Base-by-base conservation (phyloP, 2,329 filamentous ascomycete genomes). In the Alternaria alternata region DNA sequence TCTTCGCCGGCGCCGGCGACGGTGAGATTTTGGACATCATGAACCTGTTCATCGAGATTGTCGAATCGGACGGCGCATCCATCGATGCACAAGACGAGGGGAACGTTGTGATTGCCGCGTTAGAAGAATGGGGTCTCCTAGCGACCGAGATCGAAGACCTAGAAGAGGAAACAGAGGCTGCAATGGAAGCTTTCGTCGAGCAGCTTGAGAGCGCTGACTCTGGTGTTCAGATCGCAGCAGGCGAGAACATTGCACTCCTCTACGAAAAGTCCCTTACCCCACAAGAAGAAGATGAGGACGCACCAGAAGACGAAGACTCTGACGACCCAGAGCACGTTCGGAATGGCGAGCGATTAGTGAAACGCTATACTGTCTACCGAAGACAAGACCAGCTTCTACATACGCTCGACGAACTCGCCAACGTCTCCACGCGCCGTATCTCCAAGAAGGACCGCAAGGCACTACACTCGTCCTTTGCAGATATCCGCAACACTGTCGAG, bases 121-220 rank as follows among this genome's bases (percentile, higher is more conserved):
- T 96, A 1, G 86, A 90, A 65, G 88, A 89, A 59, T 96, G 92
- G 91, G 90, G 89, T 1, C 90, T 94, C 65, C 85, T 96, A 5
- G 91, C 91, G 5, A 93, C 91, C 4, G 87, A 91, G 61, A 81
- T 94, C 7, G 89, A 93, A 4, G 91, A 94, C 69, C 83, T 93
- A 43, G 88, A 91, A 67, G 85, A 86, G 16, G 84, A 88, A 61
- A 92, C 90, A 32, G 89, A 92, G 64, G 81, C 87, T 28, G 90
- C 91, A 16, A 86, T 95, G 69, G 91, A 95, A 54, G 89, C 90
- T 2, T 93, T 97, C 68, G 88, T 92, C 42, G 93, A 96, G 48
- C 93, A 96, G 78, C 89, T 97, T 18, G 89, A 94, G 61, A 93
- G 91, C 75, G 84, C 84, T 32, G 89, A 93, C 59, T 82, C 88